A percentile compares a stretch with the other conserved stretches of the same genome.
These are phyloP conservation scores for Eucalyptus curtisii DNA, from an alignment of 345 rosid genomes.

Conservation along the genomic window DNA sequence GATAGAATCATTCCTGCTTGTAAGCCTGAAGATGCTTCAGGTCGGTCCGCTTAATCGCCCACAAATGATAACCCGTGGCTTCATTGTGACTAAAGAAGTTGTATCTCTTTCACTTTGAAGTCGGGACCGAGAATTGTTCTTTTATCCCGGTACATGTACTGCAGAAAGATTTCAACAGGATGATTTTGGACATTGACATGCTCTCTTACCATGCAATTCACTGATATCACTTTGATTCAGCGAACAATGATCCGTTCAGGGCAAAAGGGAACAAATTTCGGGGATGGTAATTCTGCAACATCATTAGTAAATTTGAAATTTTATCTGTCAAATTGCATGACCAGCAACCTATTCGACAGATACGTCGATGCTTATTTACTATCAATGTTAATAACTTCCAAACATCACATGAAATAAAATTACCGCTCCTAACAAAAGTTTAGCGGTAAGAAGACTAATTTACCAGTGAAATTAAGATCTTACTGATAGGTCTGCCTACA, in stretches of 20 bases:
- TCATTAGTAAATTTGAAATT: neutral
- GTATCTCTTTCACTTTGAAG: neutral
- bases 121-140: neutral
- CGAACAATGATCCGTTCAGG: neutral
- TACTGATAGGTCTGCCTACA: neutral
- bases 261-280: neutral
- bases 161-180: neutral
- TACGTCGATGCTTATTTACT: neutral
- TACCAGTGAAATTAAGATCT: neutral
- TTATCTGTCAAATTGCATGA: neutral
- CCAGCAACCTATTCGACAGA: neutral
- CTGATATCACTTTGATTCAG: neutral
- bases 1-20: neutral
- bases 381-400: neutral
- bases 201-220: neutral
- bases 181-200: neutral
- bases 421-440: neutral
- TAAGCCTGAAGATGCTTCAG: neutral
- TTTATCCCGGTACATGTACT: neutral
- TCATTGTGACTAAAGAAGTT: neutral
- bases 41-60: neutral
- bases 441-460: neutral
- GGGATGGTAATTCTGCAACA: neutral
- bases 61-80: neutral
- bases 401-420: neutral